These are phyloP conservation scores for Irpex sp. DNA, from an alignment of 1,284 basidiomycete genomes.

Conservation along the genomic window DNA sequence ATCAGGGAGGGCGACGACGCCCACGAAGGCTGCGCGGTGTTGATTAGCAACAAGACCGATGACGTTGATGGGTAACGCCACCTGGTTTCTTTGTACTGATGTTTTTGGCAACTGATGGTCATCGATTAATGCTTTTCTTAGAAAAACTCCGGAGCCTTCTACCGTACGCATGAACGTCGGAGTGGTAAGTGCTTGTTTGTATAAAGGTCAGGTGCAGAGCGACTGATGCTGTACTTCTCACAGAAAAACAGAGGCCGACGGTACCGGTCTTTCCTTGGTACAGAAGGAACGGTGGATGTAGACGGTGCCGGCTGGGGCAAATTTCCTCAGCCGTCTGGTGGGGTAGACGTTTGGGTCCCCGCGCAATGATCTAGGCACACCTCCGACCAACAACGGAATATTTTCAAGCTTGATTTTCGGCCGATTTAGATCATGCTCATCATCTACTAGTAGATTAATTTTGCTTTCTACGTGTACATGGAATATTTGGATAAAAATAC, in stretches of 20 bases:
- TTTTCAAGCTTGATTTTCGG: not conserved
- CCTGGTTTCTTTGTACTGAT: not conserved
- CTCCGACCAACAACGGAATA: not conserved
- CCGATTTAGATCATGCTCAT: not conserved
- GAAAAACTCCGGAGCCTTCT: constrained; percentile 22
- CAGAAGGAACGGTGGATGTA: constrained; percentile 38
- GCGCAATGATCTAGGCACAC: not conserved
- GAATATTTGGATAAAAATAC: not conserved
- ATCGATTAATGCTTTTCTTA: not conserved
- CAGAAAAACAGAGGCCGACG: constrained; percentile 38
- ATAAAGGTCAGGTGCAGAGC: not conserved
- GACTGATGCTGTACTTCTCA: not conserved
- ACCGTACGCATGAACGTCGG: constrained; percentile 64
- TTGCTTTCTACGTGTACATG: not conserved
- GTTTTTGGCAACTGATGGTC: not conserved
- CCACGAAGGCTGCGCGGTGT: constrained; percentile 58
- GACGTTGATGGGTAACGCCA: constrained; percentile 23
- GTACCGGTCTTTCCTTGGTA: constrained; percentile 43
- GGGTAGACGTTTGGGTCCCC: constrained; percentile 56
- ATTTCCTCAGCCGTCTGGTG: constrained; percentile 51
- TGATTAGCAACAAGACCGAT: constrained; percentile 57
- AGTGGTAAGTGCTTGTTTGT: constrained; percentile 35
- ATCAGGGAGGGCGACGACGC: constrained; percentile 53
- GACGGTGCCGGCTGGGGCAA: constrained; percentile 52
- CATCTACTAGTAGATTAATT: not conserved